Conservation (phyloP, 768 basidiomycete genomes). For the Melanogaster broomeanus region DNA sequence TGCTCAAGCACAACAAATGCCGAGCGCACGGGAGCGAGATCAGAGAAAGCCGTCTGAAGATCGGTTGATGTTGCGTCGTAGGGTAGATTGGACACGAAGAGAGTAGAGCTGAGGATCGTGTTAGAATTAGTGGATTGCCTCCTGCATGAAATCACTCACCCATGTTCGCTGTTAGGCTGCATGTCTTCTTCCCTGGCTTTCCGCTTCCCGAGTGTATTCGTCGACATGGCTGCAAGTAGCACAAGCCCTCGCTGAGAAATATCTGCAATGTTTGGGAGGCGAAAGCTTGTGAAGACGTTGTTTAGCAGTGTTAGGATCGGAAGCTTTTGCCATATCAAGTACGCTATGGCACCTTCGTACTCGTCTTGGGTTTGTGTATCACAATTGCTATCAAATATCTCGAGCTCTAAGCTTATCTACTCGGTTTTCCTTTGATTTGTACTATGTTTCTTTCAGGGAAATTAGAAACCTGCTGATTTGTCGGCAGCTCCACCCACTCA, state of each 20-base stretch:
- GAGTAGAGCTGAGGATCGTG: conserved; percentile 58
- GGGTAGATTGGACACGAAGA: conserved; percentile 93
- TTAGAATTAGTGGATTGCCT: background rate
- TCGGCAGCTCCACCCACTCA: conserved; percentile 61
- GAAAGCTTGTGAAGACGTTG: background rate
- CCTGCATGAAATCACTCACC: conserved; percentile 12
- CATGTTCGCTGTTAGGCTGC: conserved; percentile 9
- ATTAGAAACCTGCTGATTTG: conserved; percentile 43
- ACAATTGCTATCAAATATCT: no score
- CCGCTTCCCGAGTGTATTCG: conserved; percentile 27
- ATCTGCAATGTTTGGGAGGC: background rate
- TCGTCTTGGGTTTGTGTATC: no score
- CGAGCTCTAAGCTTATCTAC: no score
- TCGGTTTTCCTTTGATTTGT: no score
- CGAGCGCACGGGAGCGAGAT: conserved; percentile 90
- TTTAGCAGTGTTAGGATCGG: conserved; percentile 9
- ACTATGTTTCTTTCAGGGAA: no score
- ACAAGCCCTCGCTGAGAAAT: background rate
- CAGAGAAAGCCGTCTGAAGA: conserved; percentile 90
- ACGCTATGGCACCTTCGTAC: background rate
- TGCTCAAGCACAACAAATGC: conserved; percentile 91
- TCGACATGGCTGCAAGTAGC: conserved; percentile 1
- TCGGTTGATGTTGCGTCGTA: conserved; percentile 90
- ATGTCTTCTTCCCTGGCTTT: conserved; percentile 24
- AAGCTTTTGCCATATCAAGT: background rate